Conservation (phyloP, 257 asterid genomes). For the Solanum virginianum region DNA sequence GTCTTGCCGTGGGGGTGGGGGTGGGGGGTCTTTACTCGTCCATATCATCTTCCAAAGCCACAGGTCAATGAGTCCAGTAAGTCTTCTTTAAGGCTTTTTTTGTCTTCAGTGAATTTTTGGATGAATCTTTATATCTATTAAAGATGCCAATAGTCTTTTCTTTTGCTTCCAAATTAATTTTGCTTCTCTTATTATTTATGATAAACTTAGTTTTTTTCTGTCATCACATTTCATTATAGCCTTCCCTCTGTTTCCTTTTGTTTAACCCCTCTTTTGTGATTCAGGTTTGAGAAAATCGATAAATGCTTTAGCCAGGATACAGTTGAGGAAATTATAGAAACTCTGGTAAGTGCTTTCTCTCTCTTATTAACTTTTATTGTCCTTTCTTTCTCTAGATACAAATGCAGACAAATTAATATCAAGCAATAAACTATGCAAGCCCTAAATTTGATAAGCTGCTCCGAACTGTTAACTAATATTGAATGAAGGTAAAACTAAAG, state of each 20-base stretch:
- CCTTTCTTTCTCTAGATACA: background rate
- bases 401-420: background rate
- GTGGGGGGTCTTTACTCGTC: background rate
- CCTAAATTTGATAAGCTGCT: background rate
- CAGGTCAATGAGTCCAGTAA: background rate
- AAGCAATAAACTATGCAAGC: background rate
- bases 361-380: background rate
- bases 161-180: background rate
- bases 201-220: background rate
- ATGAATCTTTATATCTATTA: background rate
- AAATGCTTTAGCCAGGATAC: slow-evolving; percentile 64
- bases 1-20: background rate
- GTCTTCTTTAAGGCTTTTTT: background rate
- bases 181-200: background rate
- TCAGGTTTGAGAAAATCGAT: slow-evolving; percentile 70
- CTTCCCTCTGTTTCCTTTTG: background rate
- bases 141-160: background rate
- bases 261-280: background rate
- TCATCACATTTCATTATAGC: background rate
- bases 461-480: background rate
- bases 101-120: background rate
- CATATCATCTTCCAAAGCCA: background rate
- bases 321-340: slow-evolving; percentile 78
- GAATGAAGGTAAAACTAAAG: background rate
- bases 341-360: slow-evolving; percentile 47